phyloP scores from a whole-genome alignment of 352 stramenopile species.

The Plasmopara muralis region DNA sequence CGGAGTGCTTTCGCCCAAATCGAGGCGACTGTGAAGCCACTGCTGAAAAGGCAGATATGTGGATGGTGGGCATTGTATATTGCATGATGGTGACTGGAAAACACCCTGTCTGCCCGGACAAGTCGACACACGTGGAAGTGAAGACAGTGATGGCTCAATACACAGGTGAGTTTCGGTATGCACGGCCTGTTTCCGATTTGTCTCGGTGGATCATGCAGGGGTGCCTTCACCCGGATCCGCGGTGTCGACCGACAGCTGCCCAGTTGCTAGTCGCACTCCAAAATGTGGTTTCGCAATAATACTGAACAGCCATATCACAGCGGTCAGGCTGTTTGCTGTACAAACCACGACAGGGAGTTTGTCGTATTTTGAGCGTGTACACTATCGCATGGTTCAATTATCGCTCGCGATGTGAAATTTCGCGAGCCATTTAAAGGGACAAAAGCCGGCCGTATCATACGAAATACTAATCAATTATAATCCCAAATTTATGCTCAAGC shows the following conservation, averaged over 20 bases:
- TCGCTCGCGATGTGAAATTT: slow-evolving; percentile 1
- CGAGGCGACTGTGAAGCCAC: slow-evolving; percentile 50
- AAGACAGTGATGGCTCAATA: slow-evolving; percentile 28
- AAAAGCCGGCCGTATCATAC: slow-evolving; percentile 21
- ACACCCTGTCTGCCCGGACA: slow-evolving; percentile 62
- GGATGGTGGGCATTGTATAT: slow-evolving; percentile 77
- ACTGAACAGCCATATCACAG: slow-evolving; percentile 23
- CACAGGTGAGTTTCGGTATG: slow-evolving; percentile 33
- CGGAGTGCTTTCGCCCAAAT: slow-evolving; percentile 61
- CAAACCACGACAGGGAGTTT: slow-evolving; percentile 29
- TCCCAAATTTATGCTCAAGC: slow-evolving; percentile 5
- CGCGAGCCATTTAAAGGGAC: slow-evolving; percentile 4
- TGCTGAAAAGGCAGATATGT: slow-evolving; percentile 76
- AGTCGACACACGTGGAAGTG: slow-evolving; percentile 49
- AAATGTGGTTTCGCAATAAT: slow-evolving; percentile 27
- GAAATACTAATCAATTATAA: slow-evolving; percentile 28
- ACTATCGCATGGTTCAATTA: slow-evolving; percentile 33
- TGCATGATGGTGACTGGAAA: slow-evolving; percentile 74
- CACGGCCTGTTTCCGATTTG: slow-evolving; percentile 38
- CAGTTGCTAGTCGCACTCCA: slow-evolving; percentile 57
- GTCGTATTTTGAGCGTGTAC: slow-evolving; percentile 47
- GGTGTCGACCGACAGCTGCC: slow-evolving; percentile 50
- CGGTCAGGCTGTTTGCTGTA: slow-evolving; percentile 31
- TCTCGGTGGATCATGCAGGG: slow-evolving; percentile 64
- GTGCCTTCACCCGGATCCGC: slow-evolving; percentile 58